Percentiles rank a stretch among this genome's conserved stretches.
Evolutionary conservation across 2,329 filamentous ascomycete genomes (phyloP).

Genomic region (Aspergillus novofumigatus): DNA sequence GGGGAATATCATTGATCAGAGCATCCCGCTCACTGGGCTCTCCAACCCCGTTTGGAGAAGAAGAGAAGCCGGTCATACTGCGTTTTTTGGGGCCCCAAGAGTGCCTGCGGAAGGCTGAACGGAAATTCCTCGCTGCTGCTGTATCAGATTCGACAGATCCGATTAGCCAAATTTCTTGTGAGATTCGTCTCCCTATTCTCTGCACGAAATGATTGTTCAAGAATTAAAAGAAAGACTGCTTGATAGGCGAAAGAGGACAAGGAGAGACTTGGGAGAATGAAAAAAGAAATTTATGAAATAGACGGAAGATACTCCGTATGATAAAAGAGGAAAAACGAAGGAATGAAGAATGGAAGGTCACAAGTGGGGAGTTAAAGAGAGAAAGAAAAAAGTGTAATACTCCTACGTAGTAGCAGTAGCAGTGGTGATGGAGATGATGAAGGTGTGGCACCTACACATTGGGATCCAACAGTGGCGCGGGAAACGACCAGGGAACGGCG

Average conservation of each 20-base stretch:
- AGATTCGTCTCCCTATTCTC: neutral
- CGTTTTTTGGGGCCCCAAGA: slow-evolving; percentile 22
- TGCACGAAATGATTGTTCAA: neutral
- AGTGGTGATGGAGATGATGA: slow-evolving; percentile 2
- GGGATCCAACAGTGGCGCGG: slow-evolving; percentile 4
- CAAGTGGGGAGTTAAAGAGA: neutral
- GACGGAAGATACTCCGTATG: slow-evolving; percentile 2
- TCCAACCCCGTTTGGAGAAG: slow-evolving; percentile 26
- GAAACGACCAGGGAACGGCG: neutral
- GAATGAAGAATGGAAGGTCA: slow-evolving; percentile 4
- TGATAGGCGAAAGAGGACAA: neutral
- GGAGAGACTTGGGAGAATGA: neutral
- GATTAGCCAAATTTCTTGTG: neutral
- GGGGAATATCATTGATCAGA: slow-evolving; percentile 23
- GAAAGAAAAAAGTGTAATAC: neutral
- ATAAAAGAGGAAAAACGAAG: slow-evolving; percentile 8
- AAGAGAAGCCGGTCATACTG: slow-evolving; percentile 28
- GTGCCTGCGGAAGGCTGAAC: slow-evolving; percentile 26
- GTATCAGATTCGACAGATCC: slow-evolving; percentile 1
- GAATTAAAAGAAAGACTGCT: neutral
- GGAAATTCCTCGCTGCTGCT: slow-evolving; percentile 26
- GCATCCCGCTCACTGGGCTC: slow-evolving; percentile 33
- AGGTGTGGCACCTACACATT: slow-evolving; percentile 19
- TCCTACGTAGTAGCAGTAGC: slow-evolving; percentile 1
- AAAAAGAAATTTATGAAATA: slow-evolving; percentile 1